Conservation (phyloP, 2,329 filamentous ascomycete genomes). For the Penicillium palitans region DNA sequence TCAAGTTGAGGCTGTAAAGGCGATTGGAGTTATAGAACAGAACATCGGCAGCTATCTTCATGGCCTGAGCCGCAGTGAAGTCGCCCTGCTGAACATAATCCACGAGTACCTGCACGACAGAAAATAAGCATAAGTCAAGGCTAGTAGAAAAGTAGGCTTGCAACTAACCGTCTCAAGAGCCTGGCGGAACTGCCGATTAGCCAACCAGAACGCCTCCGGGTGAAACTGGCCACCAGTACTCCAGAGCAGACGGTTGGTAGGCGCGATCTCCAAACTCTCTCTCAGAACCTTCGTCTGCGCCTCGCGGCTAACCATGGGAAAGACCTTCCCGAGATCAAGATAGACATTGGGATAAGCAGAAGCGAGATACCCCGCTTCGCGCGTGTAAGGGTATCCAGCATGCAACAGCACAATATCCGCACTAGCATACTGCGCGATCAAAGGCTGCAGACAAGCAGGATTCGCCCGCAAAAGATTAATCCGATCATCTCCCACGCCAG, state of each 20-base stretch:
- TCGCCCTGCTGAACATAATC: constrained; percentile 67
- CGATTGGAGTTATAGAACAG: constrained; percentile 75
- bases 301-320: constrained; percentile 73
- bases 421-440: constrained; percentile 68
- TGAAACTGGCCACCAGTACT: constrained; percentile 79
- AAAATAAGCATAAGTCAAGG: not conserved
- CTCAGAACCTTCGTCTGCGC: constrained; percentile 71
- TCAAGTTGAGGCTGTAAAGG: constrained; percentile 64
- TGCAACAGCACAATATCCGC: constrained; percentile 78
- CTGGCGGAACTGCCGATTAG: constrained; percentile 69
- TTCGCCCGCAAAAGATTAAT: constrained; percentile 69
- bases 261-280: constrained; percentile 73
- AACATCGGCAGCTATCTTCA: constrained; percentile 64
- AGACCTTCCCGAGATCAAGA: constrained; percentile 79
- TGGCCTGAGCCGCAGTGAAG: constrained; percentile 62
- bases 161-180: constrained; percentile 63
- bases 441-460: constrained; percentile 70
- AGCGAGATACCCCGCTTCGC: constrained; percentile 76
- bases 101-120: constrained; percentile 55
- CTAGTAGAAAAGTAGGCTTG: not conserved
- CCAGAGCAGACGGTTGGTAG: constrained; percentile 74
- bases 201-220: constrained; percentile 74
- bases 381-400: constrained; percentile 76
- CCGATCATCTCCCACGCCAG: constrained; percentile 77
- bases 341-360: constrained; percentile 77